Evolutionary conservation across 2,329 filamentous ascomycete genomes (phyloP).

Genomic region (Cytospora piceae): DNA sequence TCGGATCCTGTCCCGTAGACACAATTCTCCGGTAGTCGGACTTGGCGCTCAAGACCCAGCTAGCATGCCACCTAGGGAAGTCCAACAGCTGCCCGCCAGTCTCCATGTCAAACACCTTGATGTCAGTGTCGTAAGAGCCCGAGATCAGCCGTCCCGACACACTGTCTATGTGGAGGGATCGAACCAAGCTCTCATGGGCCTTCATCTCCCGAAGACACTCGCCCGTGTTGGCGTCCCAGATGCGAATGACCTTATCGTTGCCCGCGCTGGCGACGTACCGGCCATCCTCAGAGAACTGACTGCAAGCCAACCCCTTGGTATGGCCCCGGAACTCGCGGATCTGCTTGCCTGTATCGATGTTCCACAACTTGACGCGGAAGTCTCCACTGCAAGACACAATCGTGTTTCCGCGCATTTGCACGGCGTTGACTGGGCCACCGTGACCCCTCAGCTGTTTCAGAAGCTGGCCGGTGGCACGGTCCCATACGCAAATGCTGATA

Average conservation of each 20-base stretch:
- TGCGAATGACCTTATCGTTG: constrained; percentile 93
- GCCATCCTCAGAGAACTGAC: constrained; percentile 95
- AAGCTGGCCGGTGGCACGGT: constrained; percentile 75
- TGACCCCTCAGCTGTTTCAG: constrained; percentile 84
- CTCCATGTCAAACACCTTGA: constrained; percentile 90
- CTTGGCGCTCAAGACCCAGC: constrained; percentile 96
- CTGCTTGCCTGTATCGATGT: constrained; percentile 83
- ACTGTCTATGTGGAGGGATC: constrained; percentile 88
- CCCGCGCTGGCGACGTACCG: constrained; percentile 90
- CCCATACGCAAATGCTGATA: constrained; percentile 91
- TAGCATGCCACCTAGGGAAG: constrained; percentile 93
- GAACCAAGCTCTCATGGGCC: constrained; percentile 84
- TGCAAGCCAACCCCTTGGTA: constrained; percentile 91
- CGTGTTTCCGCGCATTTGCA: constrained; percentile 90
- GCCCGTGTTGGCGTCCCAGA: constrained; percentile 92
- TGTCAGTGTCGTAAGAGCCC: constrained; percentile 92
- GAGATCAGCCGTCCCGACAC: constrained; percentile 85
- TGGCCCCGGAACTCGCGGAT: constrained; percentile 90
- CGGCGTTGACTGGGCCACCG: constrained; percentile 90
- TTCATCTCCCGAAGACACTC: constrained; percentile 78
- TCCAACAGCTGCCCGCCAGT: constrained; percentile 78
- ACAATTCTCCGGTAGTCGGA: constrained; percentile 94
- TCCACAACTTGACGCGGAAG: constrained; percentile 93
- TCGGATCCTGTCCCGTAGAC: constrained; percentile 90
- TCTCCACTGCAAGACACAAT: constrained; percentile 94